Base-by-base conservation (phyloP, 108 stramenopile species). In the Schizochytrium sp. region DNA sequence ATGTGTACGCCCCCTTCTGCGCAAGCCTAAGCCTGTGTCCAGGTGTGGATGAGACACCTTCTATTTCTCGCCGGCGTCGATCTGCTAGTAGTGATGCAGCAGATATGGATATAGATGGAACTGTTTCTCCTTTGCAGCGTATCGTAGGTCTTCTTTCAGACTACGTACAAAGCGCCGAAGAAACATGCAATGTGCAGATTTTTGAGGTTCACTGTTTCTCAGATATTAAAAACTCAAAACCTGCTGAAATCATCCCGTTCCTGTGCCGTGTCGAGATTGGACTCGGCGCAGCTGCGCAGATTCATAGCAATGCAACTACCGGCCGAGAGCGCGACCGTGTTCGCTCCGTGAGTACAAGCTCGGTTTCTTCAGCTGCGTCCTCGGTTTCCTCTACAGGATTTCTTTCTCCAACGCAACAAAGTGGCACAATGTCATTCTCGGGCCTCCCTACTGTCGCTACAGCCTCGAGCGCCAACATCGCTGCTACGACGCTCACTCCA, bases 211-310 rank as follows among this genome's bases (percentile, higher is more conserved):
- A 83, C 38, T 10, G 15, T 10, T 46, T 38, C 45, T 56, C 59
- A 19, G 59, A 60, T 60, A n/a, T n/a, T 19, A 60, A 17, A 60
- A 19, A 8, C 47, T 69, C 64, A 3, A 38, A 69, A 15, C 76
- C 76, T 5, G 5, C 47, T 5, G 76, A 49, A 8, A 53, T 83
- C 5, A 50, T 50, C 5, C 76, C 76, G 50, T 83, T 83, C 40
- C 50, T 83, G 47, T 83, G 76, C 47, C 76, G 76, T 53, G 47
- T 83, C 47, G 76, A 83, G 76, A 49, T 83, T 10, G 76, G 76
- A 8, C 47, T 83, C 76, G 53, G 53, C 53, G 76, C 76, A 7
- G 76, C 76, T 13, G 76, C 53, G 19, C 64, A 69, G 15, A 38
- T 38, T 2, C 47, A 83, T 53, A 13, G 76, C 76, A 55, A 83